These are phyloP conservation scores for Coniophora puteana DNA, from an alignment of 1,284 basidiomycete genomes.

Conservation along the genomic window DNA sequence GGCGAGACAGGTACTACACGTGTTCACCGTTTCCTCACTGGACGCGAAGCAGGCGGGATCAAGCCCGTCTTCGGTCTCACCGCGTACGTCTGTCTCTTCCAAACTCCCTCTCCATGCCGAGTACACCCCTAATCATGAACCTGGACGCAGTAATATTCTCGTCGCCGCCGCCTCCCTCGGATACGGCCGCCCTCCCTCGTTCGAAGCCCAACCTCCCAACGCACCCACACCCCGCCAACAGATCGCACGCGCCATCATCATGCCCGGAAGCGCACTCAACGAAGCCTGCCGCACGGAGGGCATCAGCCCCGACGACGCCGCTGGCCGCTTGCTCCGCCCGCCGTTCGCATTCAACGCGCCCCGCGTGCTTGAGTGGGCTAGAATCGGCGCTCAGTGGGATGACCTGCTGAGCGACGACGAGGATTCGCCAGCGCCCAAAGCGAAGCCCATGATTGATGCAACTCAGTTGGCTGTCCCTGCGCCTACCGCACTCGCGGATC, in stretches of 20 bases:
- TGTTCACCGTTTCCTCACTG: conserved; percentile 78
- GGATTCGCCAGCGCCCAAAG: neutral
- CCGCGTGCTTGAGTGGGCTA: conserved; percentile 15
- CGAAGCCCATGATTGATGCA: neutral
- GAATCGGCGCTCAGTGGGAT: conserved; percentile 17
- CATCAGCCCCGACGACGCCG: conserved; percentile 17
- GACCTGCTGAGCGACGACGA: conserved; percentile 9
- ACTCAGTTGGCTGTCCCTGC: neutral
- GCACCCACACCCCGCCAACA: conserved; percentile 52
- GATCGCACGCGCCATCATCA: conserved; percentile 56
- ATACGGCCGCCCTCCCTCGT: conserved; percentile 61
- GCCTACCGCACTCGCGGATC: neutral
- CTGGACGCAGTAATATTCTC: conserved; percentile 59
- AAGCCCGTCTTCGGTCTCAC: conserved; percentile 84
- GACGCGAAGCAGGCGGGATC: conserved; percentile 73
- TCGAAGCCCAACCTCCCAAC: conserved; percentile 54
- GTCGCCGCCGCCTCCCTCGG: conserved; percentile 67
- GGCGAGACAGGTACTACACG: conserved; percentile 34
- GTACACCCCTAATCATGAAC: neutral
- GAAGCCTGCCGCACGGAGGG: conserved; percentile 23
- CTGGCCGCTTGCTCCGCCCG: conserved; percentile 13
- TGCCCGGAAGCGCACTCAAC: conserved; percentile 18
- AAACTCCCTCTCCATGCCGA: neutral
- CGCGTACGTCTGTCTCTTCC: conserved; percentile 66
- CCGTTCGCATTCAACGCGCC: conserved; percentile 7